Base-by-base conservation (phyloP, 441 rosid species). In the Gossypium schwendimanii region DNA sequence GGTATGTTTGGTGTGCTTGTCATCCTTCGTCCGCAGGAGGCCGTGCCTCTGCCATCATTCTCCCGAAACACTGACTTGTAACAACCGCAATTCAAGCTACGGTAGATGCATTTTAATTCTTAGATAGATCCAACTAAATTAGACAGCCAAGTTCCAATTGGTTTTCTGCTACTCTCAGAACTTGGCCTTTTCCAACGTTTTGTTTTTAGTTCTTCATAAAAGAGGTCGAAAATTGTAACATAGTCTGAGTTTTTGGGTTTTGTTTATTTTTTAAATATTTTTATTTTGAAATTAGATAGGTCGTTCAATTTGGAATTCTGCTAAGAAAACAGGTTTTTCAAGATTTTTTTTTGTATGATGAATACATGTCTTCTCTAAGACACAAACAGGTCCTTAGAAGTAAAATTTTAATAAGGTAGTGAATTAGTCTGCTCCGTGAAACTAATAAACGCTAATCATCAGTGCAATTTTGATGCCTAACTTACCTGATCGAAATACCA, bases 21-120 rank as follows among this genome's bases (percentile, higher is more conserved):
- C 78, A 86, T 96, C 83, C 89, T 93, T 71, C 89, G 93, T 28
- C 98, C 99, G 0, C 98, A 89, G 79, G 98, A 93, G 73, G 93
- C 93, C 36, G 65, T 83, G 83, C 99, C 99, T 15, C 84, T 93
- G 77, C 99, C 99, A 0, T 96, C 98, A 0, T 96, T 93, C 81
- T 90, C 97, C 8, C 86, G 99, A 52, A 90, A 93, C 87, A 87
- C 89, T 4, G 97, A 91, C 84, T 81, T 81, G 73, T 90, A 86
- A 91, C 73, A 4, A 45, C 70, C 50, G 44, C 53, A 53, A 26
- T 45, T 36, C 33, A 21, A 23, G 77, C 80, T 68, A 17, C 6
- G 21, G 24, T 68, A 28, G 9, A 52, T 52, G 61, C n/a, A 14
- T 17, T 52, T 41, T 52, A 53, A 45, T 55, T 24, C 12, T 24